Percentiles rank a stretch among this genome's conserved stretches.
phyloP scores from a whole-genome alignment of 202 grass and related monocot species.

The Bolboschoenoplectus hybrid region DNA sequence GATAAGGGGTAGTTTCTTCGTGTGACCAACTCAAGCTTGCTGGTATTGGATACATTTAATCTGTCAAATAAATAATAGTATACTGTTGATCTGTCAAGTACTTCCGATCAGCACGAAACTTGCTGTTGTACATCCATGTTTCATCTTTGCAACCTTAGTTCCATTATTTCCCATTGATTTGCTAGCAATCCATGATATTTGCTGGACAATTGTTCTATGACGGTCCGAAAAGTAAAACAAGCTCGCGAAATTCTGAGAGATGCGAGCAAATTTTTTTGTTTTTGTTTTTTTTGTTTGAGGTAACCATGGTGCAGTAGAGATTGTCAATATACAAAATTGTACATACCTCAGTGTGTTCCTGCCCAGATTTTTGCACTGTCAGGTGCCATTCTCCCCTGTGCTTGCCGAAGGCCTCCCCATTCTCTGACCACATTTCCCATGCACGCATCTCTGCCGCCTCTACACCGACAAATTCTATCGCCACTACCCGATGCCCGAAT shows the following conservation, averaged over 20 bases:
- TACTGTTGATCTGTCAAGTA: not conserved
- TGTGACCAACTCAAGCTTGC: not conserved
- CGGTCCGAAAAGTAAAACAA: not conserved
- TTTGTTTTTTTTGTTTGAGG: not conserved
- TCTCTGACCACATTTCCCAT: constrained; percentile 40
- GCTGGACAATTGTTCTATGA: not conserved
- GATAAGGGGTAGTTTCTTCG: not conserved
- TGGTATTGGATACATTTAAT: not conserved
- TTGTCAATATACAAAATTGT: not conserved
- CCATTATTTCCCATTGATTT: not conserved
- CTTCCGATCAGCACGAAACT: not conserved
- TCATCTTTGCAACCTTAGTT: not conserved
- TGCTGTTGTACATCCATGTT: not conserved
- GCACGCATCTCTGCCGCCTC: constrained; percentile 36
- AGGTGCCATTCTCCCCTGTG: constrained; percentile 34
- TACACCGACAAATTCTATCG: constrained; percentile 28
- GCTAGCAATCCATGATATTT: not conserved
- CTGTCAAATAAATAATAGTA: not conserved
- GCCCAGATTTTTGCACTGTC: not conserved
- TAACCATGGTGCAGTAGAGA: not conserved
- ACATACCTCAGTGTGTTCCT: constrained; percentile 20
- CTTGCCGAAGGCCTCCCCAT: constrained; percentile 41
- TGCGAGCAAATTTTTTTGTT: not conserved
- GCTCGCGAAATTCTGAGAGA: not conserved
- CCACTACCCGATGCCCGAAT: constrained; percentile 27